Conservation (phyloP, 2,329 filamentous ascomycete genomes). For the Aspergillus costaricaensis region DNA sequence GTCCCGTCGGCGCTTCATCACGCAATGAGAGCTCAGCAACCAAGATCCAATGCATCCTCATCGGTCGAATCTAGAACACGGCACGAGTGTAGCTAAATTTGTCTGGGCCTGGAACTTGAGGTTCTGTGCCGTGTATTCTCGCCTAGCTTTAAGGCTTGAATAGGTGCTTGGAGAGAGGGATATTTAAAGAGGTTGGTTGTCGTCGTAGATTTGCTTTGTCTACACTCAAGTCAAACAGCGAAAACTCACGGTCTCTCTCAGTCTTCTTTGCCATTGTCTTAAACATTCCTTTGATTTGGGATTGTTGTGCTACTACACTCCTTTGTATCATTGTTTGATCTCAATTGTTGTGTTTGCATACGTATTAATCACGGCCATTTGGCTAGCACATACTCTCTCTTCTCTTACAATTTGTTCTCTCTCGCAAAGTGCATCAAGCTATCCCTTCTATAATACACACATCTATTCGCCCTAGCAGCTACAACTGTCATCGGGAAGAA, state of each 20-base stretch:
- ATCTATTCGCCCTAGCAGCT: neutral
- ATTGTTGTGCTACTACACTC: neutral
- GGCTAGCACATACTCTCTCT: neutral
- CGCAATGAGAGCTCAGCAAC: neutral
- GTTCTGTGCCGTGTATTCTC: neutral
- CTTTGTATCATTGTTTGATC: conserved; percentile 5
- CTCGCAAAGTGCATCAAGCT: neutral
- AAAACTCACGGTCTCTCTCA: neutral
- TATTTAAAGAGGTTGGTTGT: neutral
- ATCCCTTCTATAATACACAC: conserved; percentile 1
- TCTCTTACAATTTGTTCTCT: neutral
- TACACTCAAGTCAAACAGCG: neutral
- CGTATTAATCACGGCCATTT: neutral
- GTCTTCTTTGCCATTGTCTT: neutral
- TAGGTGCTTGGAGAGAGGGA: too few relatives aligned
- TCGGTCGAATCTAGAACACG: neutral
- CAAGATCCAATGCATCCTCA: neutral
- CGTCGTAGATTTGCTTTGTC: conserved; percentile 1
- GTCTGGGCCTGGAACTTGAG: neutral
- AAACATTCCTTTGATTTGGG: neutral
- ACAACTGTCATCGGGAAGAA: neutral
- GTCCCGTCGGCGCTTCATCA: neutral
- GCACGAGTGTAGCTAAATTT: neutral
- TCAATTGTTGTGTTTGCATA: neutral
- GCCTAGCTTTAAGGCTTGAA: too few relatives aligned